phyloP scores from a whole-genome alignment of 2,329 filamentous ascomycete genomes.

The Botrytis deweyae region DNA sequence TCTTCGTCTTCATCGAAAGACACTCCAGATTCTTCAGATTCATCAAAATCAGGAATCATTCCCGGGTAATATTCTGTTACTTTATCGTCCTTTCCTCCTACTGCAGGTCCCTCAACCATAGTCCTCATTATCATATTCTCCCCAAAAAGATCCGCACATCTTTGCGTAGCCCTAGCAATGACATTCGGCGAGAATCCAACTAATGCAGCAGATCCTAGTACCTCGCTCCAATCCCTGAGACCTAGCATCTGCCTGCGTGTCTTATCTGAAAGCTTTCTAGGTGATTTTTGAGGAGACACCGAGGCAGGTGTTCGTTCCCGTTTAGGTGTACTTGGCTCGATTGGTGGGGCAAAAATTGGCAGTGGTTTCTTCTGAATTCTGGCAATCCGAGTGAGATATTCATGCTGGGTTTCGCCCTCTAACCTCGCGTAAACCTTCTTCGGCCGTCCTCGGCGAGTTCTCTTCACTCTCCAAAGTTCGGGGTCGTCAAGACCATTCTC shows the following conservation, averaged over 20 bases:
- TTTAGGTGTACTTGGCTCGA: constrained; percentile 11
- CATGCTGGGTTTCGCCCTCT: constrained; percentile 41
- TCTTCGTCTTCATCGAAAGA: constrained; percentile 13
- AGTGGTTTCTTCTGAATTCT: constrained; percentile 43
- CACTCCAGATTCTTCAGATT: background rate
- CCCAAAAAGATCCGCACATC: constrained; percentile 74
- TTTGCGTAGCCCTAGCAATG: constrained; percentile 66
- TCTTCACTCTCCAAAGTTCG: constrained; percentile 27
- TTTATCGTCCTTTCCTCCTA: constrained; percentile 20
- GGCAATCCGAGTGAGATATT: constrained; percentile 51
- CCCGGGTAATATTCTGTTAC: constrained; percentile 34
- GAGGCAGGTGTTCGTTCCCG: background rate
- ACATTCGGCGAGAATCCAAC: constrained; percentile 66
- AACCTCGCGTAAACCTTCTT: constrained; percentile 34
- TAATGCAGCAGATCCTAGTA: constrained; percentile 75
- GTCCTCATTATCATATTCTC: constrained; percentile 61
- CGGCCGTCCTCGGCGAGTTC: constrained; percentile 31
- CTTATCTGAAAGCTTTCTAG: constrained; percentile 14
- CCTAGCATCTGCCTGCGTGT: constrained; percentile 26
- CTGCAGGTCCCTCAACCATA: constrained; percentile 29
- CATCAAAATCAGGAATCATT: constrained; percentile 27
- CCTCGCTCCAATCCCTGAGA: constrained; percentile 75
- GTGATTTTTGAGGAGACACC: constrained; percentile 19
- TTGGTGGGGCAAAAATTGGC: constrained; percentile 39
- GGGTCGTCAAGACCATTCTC: constrained; percentile 10